A percentile compares a stretch with the other conserved stretches of the same genome.
phyloP scores from a whole-genome alignment of 768 basidiomycete species.

The Phanerodontia chrysosporium region DNA sequence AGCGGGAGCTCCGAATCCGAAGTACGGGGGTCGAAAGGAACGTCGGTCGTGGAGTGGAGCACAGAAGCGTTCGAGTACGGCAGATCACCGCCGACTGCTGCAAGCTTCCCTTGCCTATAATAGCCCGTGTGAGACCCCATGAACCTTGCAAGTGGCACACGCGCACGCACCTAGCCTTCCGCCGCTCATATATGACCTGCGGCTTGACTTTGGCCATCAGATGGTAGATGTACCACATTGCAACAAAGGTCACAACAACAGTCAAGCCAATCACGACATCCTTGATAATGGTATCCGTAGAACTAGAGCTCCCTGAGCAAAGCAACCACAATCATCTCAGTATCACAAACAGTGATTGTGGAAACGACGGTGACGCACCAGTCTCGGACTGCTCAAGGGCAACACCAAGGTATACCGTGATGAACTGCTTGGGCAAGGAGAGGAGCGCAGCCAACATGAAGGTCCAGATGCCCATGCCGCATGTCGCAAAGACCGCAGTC shows the following conservation, averaged over 20 bases:
- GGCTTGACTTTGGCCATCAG: constrained; percentile 69
- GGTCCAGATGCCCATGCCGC: constrained; percentile 77
- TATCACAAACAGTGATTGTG: neutral
- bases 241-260: constrained; percentile 62
- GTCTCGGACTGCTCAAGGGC: constrained; percentile 47
- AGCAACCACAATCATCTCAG: neutral
- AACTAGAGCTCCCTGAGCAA: constrained; percentile 30
- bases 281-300: constrained; percentile 59
- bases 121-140: neutral
- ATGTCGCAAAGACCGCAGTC: constrained; percentile 83
- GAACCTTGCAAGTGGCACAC: neutral
- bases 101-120: constrained; percentile 51
- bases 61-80: constrained; percentile 18
- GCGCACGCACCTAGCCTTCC: constrained; percentile 57
- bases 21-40: constrained; percentile 31
- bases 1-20: constrained; percentile 44
- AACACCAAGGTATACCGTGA: constrained; percentile 88
- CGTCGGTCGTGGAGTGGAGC: constrained; percentile 27
- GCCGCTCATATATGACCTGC: constrained; percentile 59
- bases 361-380: neutral
- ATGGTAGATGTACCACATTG: constrained; percentile 81
- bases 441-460: constrained; percentile 79
- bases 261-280: constrained; percentile 67
- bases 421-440: constrained; percentile 86
- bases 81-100: constrained; percentile 10